Conservation (phyloP, 805 yeast species). For the Kazachstania martiniae region DNA sequence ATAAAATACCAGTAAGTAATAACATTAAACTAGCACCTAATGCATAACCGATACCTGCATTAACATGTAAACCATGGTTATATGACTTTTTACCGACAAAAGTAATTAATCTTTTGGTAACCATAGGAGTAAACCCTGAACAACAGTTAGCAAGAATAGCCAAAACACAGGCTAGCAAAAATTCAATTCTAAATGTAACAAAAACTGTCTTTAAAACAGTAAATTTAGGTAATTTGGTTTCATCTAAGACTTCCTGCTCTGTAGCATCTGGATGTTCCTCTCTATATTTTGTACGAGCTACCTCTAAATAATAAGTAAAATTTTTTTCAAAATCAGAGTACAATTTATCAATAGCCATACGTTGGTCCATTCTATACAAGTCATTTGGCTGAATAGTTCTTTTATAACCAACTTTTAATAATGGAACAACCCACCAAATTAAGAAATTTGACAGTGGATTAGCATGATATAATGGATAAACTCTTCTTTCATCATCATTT, state of each 20-base stretch:
- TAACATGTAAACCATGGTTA: slow-evolving; percentile 33
- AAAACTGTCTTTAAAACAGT: slow-evolving; percentile 36
- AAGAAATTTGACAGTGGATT: slow-evolving; percentile 36
- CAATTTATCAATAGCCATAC: slow-evolving; percentile 34
- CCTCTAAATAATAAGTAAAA: slow-evolving; percentile 18
- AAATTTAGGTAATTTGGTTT: slow-evolving; percentile 18
- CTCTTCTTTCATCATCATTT: slow-evolving; percentile 37
- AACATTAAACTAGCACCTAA: slow-evolving; percentile 56
- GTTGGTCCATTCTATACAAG: slow-evolving; percentile 37
- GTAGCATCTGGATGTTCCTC: slow-evolving; percentile 28
- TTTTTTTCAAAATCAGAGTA: slow-evolving; percentile 27
- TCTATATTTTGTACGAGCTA: slow-evolving; percentile 25
- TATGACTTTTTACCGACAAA: slow-evolving; percentile 46
- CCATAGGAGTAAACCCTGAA: slow-evolving; percentile 50
- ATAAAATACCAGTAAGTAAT: slow-evolving; percentile 34
- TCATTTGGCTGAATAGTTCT: slow-evolving; percentile 60
- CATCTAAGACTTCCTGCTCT: slow-evolving; percentile 30
- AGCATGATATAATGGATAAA: slow-evolving; percentile 37
- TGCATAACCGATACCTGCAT: slow-evolving; percentile 66
- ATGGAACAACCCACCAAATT: slow-evolving; percentile 61
- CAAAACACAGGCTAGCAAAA: slow-evolving; percentile 32
- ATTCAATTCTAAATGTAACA: slow-evolving; percentile 40
- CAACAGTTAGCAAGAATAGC: slow-evolving; percentile 39
- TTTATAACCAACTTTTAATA: slow-evolving; percentile 57
- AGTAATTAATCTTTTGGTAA: slow-evolving; percentile 52